Conservation (phyloP, 2,329 filamentous ascomycete genomes). For the Cladosporium phlei region DNA sequence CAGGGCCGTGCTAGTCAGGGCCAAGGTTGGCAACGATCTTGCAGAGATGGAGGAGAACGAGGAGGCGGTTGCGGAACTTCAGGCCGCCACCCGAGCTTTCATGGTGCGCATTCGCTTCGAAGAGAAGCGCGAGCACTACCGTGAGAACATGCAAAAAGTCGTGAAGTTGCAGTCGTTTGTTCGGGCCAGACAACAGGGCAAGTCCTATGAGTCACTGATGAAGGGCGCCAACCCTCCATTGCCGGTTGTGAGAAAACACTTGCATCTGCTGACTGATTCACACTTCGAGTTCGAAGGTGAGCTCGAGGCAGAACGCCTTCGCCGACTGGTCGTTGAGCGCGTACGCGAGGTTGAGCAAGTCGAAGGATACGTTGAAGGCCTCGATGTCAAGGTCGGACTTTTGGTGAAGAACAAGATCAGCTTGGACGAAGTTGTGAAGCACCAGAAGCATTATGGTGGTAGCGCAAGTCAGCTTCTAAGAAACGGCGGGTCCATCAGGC, state of each 20-base stretch:
- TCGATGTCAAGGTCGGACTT: slow-evolving; percentile 97
- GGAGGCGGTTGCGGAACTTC: slow-evolving; percentile 67
- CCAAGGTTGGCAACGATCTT: slow-evolving; percentile 67
- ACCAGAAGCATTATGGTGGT: slow-evolving; percentile 93
- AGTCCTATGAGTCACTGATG: slow-evolving; percentile 96
- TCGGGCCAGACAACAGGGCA: slow-evolving; percentile 87
- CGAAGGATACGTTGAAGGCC: slow-evolving; percentile 95
- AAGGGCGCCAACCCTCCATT: slow-evolving; percentile 95
- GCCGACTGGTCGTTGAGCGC: slow-evolving; percentile 95
- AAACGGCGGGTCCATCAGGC: slow-evolving; percentile 34
- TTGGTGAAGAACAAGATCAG: slow-evolving; percentile 99
- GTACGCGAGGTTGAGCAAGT: slow-evolving; percentile 95
- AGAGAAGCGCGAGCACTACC: slow-evolving; percentile 83
- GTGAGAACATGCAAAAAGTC: slow-evolving; percentile 97
- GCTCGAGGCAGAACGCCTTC: slow-evolving; percentile 88
- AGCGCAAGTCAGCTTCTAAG: slow-evolving; percentile 31
- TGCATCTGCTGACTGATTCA: slow-evolving; percentile 94
- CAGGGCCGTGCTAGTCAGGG: slow-evolving; percentile 73
- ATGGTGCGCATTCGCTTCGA: slow-evolving; percentile 70
- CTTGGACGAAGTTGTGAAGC: slow-evolving; percentile 91
- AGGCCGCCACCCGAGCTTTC: slow-evolving; percentile 68
- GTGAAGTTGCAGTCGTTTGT: slow-evolving; percentile 98
- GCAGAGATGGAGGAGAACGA: slow-evolving; percentile 78
- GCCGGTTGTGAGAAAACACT: slow-evolving; percentile 94
- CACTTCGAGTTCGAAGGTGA: slow-evolving; percentile 99